phyloP scores from a whole-genome alignment of 225 moss, liverwort and hornwort genomes.

The Climacium dendroides region DNA sequence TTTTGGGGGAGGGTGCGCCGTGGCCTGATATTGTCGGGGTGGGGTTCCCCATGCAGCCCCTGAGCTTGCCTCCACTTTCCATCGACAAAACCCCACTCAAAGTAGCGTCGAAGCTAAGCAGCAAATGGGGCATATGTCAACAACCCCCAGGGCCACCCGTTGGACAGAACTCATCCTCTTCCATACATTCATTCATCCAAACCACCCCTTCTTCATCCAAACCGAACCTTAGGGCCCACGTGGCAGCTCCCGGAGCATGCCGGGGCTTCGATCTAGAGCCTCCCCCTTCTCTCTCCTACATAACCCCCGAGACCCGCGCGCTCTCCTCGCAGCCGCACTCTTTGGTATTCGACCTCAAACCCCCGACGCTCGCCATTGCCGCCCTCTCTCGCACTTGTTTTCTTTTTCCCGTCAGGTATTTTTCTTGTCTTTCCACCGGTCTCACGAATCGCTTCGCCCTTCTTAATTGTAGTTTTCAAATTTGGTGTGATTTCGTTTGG shows the following conservation, averaged over 20 bases:
- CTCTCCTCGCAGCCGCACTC: neutral
- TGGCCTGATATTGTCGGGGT: neutral
- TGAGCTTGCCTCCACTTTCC: neutral
- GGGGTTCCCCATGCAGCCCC: neutral
- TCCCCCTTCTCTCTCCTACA: neutral
- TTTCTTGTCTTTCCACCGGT: neutral
- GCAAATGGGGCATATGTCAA: neutral
- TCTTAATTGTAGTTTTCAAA: too few species aligned
- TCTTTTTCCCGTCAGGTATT: neutral
- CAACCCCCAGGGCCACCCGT: neutral
- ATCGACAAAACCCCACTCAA: neutral
- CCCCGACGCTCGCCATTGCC: neutral
- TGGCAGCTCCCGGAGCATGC: neutral
- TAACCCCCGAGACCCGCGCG: neutral
- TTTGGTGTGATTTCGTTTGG: neutral
- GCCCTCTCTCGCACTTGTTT: too few species aligned
- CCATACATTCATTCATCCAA: neutral
- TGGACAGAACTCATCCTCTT: neutral
- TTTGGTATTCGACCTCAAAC: neutral
- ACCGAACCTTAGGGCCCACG: neutral
- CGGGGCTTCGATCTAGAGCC: neutral
- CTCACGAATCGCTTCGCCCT: neutral
- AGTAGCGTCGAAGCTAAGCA: neutral
- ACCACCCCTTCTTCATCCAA: neutral
- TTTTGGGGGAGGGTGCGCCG: too few species aligned